Evolutionary conservation across 2,329 filamentous ascomycete species (phyloP).

Genomic region (Mycosphaerella arachidis): DNA sequence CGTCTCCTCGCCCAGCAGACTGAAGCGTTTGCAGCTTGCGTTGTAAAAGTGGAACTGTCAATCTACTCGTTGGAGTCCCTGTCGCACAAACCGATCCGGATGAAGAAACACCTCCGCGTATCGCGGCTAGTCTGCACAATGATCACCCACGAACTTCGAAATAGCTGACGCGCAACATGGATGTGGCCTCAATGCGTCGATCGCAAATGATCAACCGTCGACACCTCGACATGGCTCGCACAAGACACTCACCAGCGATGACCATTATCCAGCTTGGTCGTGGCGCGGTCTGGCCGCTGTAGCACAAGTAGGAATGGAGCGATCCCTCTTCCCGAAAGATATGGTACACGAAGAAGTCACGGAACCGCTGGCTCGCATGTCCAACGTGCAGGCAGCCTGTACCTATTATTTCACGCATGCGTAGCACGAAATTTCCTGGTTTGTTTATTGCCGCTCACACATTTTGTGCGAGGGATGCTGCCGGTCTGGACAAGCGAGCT

Average conservation of each 20-base stretch:
- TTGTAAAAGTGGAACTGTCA: slow-evolving; percentile 5
- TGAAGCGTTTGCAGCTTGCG: slow-evolving; percentile 2
- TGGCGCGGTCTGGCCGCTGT: neutral
- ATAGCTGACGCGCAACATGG: neutral
- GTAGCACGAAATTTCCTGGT: slow-evolving; percentile 12
- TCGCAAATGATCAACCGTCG: neutral
- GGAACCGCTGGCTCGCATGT: slow-evolving; percentile 7
- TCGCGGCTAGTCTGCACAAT: neutral
- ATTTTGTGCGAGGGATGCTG: slow-evolving; percentile 3
- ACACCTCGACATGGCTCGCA: neutral
- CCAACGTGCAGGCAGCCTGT: slow-evolving; percentile 10
- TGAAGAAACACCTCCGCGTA: neutral
- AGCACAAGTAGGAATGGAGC: slow-evolving; percentile 2
- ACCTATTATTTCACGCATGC: slow-evolving; percentile 3
- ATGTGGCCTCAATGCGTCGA: neutral
- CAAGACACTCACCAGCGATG: neutral
- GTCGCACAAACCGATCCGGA: neutral
- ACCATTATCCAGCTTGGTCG: neutral
- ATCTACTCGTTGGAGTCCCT: slow-evolving; percentile 6
- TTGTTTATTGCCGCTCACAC: slow-evolving; percentile 5
- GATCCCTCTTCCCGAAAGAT: slow-evolving; percentile 4
- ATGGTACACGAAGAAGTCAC: slow-evolving; percentile 5
- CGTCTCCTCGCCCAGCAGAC: neutral
- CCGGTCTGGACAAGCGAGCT: slow-evolving; percentile 10
- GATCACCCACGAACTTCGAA: neutral